Base-by-base conservation (phyloP, 768 basidiomycete genomes). In the Candolleomyces eurysporus region DNA sequence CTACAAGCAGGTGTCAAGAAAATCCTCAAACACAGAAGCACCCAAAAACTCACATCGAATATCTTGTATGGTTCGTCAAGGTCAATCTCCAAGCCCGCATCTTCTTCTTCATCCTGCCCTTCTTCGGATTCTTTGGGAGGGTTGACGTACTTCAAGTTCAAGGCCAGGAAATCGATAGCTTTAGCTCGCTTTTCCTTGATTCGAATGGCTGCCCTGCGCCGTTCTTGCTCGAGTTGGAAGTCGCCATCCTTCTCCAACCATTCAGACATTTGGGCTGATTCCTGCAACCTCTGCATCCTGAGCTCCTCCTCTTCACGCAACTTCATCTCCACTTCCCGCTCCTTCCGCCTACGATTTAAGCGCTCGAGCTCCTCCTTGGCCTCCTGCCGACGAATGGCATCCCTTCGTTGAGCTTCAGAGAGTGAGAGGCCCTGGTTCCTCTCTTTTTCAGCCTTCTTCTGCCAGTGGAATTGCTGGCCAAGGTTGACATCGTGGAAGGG, bases 51-150 rank as follows among this genome's bases (percentile, higher is more conserved):
- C 71, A 95, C 96, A 64, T 97, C 94, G 64, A 98, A 89, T 65
- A 99, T 98, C 67, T 91, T 92, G 77, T 98, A 99, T 1, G 97
- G 97, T 70, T 99, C 97, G 65, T 99, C 97, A 49, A 98, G 82
- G 72, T 99, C 97, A 68, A 98, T 97, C 74, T 99, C 97, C 55
- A 99, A 82, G 30, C 94, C 95, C 49, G 90, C 85, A 61, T 93
- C 42, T 22, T 95, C 95, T 61, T 87, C 82, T 39, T 82, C 83
- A 13, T 68, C 72, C 42, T 79, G 76, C 53, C 85, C 83, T 8
- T 86, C 86, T 3, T 91, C 88, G n/a, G 87, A 84, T 36, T 88
- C 83, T 16, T 76, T 78, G 30, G 83, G 79, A 21, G 85, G 87
- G 69, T 90, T 88, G 32, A 94, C 91, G 75, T 98, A 98, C 63